Percentiles rank a stretch among this genome's conserved stretches.
Evolutionary conservation across 768 basidiomycete species (phyloP).

Genomic region (Rhodotorula paludigena): DNA sequence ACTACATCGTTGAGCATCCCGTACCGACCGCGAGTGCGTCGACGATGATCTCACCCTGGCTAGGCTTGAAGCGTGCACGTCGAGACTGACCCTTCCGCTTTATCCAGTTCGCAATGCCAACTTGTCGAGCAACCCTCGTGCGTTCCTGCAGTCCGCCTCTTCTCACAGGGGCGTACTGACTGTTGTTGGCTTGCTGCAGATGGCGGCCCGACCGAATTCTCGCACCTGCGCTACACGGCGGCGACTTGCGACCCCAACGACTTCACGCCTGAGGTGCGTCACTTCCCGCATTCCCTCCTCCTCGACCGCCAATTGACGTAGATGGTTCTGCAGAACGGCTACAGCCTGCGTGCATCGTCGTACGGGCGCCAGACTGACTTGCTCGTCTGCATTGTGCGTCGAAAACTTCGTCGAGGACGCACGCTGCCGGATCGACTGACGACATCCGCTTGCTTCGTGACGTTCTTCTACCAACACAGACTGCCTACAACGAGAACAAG

Average conservation of each 20-base stretch:
- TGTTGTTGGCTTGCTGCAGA: neutral
- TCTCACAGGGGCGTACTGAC: neutral
- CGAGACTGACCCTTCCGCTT: neutral
- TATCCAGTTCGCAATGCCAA: slow-evolving; percentile 34
- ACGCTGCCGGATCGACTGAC: too few relatives aligned
- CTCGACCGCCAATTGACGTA: too few relatives aligned
- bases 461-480: neutral
- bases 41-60: too few relatives aligned
- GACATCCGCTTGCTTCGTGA: too few relatives aligned
- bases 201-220: slow-evolving; percentile 75
- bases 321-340: slow-evolving; percentile 59
- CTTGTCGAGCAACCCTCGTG: slow-evolving; percentile 31
- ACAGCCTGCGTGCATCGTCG: slow-evolving; percentile 72
- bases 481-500: slow-evolving; percentile 82
- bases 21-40: slow-evolving; percentile 39
- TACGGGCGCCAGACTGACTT: slow-evolving; percentile 88
- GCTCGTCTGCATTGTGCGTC: slow-evolving; percentile 80
- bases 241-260: slow-evolving; percentile 81
- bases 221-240: slow-evolving; percentile 92
- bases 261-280: slow-evolving; percentile 58
- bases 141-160: neutral
- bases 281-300: neutral
- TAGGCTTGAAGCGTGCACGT: too few relatives aligned
- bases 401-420: too few relatives aligned
- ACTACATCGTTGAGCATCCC: slow-evolving; percentile 41